Conservation (phyloP, 352 stramenopile species). For the Sclerospora graminicola region DNA sequence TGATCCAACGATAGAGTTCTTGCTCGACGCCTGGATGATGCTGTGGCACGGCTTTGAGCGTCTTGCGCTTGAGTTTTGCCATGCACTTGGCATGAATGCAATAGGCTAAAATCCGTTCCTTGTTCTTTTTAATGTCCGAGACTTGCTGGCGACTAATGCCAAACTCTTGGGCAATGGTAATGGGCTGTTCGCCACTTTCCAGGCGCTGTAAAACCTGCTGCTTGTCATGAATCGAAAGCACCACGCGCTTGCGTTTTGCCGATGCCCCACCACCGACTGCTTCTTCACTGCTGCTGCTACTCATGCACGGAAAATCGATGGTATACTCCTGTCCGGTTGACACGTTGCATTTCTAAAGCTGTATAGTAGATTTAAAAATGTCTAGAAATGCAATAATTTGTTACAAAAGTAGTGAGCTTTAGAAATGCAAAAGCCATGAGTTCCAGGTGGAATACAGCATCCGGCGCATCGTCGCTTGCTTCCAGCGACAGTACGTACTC, state of each 20-base stretch:
- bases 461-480: not conserved
- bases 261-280: not conserved
- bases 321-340: not conserved
- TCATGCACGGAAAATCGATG: not conserved
- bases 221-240: constrained; percentile 78
- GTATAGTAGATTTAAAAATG: not conserved
- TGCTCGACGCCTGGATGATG: constrained; percentile 73
- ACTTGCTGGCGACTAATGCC: constrained; percentile 75
- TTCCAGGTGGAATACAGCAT: constrained; percentile 2
- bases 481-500: constrained; percentile 6
- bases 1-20: constrained; percentile 76
- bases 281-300: not conserved
- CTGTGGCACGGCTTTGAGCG: constrained; percentile 49
- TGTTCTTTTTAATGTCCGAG: constrained; percentile 84
- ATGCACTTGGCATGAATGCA: constrained; percentile 69
- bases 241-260: constrained; percentile 69
- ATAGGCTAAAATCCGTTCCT: constrained; percentile 62
- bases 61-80: constrained; percentile 64
- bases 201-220: constrained; percentile 72
- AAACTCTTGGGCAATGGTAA: constrained; percentile 46
- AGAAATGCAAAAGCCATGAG: constrained; percentile 1
- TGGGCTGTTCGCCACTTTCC: constrained; percentile 51
- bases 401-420: not conserved
- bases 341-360: not conserved
- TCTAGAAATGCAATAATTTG: not conserved